A percentile compares a stretch with the other conserved stretches of the same genome.
Evolutionary conservation across 176 grass and related monocot species (phyloP).

Genomic region (Zizania latifolia): DNA sequence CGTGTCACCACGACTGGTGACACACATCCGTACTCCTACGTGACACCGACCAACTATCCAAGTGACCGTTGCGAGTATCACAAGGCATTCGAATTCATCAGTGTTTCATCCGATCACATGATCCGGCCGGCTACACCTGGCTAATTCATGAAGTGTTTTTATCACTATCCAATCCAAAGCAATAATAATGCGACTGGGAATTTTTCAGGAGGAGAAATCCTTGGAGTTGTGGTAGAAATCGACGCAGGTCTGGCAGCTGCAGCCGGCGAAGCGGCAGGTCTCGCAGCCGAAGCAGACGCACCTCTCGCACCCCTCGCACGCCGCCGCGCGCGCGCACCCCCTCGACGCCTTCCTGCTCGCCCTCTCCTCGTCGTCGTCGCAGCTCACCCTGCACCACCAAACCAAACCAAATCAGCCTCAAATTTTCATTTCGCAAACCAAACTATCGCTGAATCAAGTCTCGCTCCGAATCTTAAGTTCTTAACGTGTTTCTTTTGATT

Average conservation of each 20-base stretch:
- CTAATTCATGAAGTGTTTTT: no score
- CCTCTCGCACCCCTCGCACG: constrained; percentile 51
- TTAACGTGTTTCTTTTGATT: no score
- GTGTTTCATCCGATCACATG: no score
- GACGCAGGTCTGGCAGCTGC: constrained; percentile 50
- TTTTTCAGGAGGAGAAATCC: not conserved
- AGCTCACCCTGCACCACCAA: constrained; percentile 36
- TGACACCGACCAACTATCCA: no score
- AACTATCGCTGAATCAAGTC: not conserved
- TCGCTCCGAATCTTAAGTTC: not conserved
- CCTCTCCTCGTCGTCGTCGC: constrained; percentile 54
- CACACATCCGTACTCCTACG: no score
- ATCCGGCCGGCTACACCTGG: no score
- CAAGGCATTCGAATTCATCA: no score
- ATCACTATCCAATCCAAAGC: no score
- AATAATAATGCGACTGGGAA: not conserved
- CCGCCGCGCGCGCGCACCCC: constrained; percentile 37
- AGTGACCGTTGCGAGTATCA: no score
- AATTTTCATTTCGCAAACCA: no score
- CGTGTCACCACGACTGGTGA: no score
- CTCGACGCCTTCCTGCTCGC: constrained; percentile 52
- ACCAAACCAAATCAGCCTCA: not conserved
- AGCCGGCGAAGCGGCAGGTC: constrained; percentile 60
- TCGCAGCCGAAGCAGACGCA: constrained; percentile 65
- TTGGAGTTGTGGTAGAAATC: constrained; percentile 41